These are phyloP conservation scores for Aureobasidium uvarum DNA, from an alignment of 2,329 filamentous ascomycete species.

Conservation along the genomic window DNA sequence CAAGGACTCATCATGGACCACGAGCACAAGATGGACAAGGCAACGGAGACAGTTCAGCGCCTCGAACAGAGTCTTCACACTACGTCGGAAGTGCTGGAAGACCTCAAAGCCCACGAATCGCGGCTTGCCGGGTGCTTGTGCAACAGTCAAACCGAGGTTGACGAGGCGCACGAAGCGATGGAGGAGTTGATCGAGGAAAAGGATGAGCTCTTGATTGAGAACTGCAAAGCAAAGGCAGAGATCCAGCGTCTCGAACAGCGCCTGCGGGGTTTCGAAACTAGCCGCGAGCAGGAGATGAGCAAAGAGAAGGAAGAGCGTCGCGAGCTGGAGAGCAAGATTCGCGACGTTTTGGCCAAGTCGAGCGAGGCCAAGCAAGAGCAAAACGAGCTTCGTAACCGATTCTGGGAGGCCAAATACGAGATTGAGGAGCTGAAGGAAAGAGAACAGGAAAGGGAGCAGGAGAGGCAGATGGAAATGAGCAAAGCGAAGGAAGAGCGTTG, in stretches of 20 bases:
- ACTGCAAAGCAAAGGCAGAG: too few relatives aligned
- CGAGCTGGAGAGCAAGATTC: too few relatives aligned
- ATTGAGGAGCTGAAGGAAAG: background rate
- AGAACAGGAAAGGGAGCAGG: background rate
- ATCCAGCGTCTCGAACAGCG: too few relatives aligned
- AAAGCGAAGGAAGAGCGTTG: background rate
- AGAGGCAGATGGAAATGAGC: background rate
- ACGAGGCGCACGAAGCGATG: too few relatives aligned
- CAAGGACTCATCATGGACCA: background rate
- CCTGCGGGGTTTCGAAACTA: background rate
- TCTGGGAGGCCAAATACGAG: background rate
- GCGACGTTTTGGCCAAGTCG: background rate
- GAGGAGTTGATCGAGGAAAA: too few relatives aligned
- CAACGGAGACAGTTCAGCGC: background rate
- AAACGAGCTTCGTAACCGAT: background rate
- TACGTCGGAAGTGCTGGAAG: background rate
- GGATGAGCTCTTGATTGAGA: too few relatives aligned
- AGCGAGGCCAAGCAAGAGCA: background rate
- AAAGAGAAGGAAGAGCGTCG: background rate
- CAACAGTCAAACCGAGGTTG: too few relatives aligned
- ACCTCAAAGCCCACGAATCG: background rate
- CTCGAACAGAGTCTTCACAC: background rate
- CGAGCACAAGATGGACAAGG: background rate
- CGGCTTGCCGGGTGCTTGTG: too few relatives aligned
- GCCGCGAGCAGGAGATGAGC: background rate